Evolutionary conservation across 1,284 basidiomycete genomes (phyloP), one percentile per base, ranked within the genome.

Genomic region (Irpex sp.): DNA sequence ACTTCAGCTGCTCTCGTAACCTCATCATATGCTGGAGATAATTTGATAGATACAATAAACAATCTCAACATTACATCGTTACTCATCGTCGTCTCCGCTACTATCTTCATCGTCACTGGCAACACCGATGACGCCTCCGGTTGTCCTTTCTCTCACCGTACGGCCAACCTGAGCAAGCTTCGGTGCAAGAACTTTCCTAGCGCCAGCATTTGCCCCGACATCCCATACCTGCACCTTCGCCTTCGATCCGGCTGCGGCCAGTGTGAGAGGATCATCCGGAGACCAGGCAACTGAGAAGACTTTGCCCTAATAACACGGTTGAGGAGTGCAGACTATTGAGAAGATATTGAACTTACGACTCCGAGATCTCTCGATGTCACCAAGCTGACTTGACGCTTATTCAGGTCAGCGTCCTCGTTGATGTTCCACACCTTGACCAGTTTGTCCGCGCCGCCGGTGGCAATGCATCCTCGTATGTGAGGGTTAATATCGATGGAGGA

Each of bases 221-320:
- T 99, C 96, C 95, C 97, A 99, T 8, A 99, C 83, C 73, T 98
- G 95, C 4, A 99, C 76, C 69, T 91, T 94, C 1, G 94, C 97
- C 70, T 93, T 92, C 5, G 93, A 95, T 4, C 97, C 97, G 11
- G 92, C 97, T 1, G 94, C 96, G 1, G 96, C 97, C 54, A 99
- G 75, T 1, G 94, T 97, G 59, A 98, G 86, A 0, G 96, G 92
- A 70, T 97, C 93, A 74, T 98, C 95, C 0, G 97, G 97, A 21
- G 93, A 96, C 82, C 93, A 98, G 2, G 85, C 81, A 0, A 91
- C 83, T 1, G 95, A 90, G 77, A 99, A 99, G 17, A 99, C 91
- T 79, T 97, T 97, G 75, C 97, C 97, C 93, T 96, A 69, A 26
- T 33, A 13, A 1, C 15, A 43, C n/a, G n/a, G n/a, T n/a, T n/a